Evolutionary conservation across 305 asterid genomes (phyloP), one percentile per base, ranked within the genome.

Genomic region (Solanum chacoense): DNA sequence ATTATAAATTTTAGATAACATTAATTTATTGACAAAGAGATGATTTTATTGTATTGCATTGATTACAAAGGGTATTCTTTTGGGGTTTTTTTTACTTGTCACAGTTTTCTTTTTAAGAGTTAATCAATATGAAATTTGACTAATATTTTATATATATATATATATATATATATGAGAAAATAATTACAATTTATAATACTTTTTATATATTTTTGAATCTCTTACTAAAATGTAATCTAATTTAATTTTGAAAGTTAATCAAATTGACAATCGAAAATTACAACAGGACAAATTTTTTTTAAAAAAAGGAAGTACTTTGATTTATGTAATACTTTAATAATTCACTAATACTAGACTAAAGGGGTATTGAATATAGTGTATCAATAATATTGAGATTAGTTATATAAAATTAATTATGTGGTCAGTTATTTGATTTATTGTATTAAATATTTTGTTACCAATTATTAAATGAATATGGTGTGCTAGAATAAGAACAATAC

Each of bases 131-230:
- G 5, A 59, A 20, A 0, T 59, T 59, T 59, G 6, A 20, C 0
- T 20, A 59, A 55, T 0, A 14, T 50, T 45, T 45, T 32, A 5
- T 38, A 2, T 10, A 3, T 38, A 10, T 32, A 4, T 32, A 32
- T 31, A 31, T 38, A 42, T 42, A 12, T 14, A 2, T 50, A 22
- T 22, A 63, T 63, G 6, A 22, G 0, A 63, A 20, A 63, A 22
- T 1, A 16, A 0, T 18, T 55, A 0, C 1, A 55, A 55, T 55
- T 55, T 55, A 18, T 55, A 0, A 0, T 3, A 2, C 0, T 50
- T 45, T 45, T 55, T 0, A 18, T 18, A 18, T 55, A 0, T 50
- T 50, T 50, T 50, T 50, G 9, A 50, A 50, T 50, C 9, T 50
- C 9, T 2, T 50, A 50, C 11, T 40, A 40, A 11, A 40, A 50